Evolutionary conservation across 2,329 filamentous ascomycete genomes (phyloP).

Genomic region (Tolypocladium endophyticum): DNA sequence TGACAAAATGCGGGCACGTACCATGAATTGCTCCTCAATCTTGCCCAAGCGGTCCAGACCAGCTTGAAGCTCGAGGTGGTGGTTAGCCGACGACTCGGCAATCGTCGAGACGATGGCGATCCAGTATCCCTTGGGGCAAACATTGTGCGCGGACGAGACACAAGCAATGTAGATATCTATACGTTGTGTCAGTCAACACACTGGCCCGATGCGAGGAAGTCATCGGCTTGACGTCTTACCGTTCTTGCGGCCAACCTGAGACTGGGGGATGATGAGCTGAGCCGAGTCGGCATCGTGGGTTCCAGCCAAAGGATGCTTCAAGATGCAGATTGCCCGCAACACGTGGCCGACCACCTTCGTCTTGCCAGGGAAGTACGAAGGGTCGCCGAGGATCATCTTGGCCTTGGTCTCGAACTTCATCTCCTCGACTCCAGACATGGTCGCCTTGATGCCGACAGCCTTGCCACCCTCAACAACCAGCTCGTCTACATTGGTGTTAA

Average conservation of each 20-base stretch:
- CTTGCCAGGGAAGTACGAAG: slow-evolving; percentile 91
- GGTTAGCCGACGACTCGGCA: slow-evolving; percentile 82
- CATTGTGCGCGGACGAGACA: slow-evolving; percentile 91
- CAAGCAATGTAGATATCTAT: slow-evolving; percentile 93
- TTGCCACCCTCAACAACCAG: slow-evolving; percentile 74
- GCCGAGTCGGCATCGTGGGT: slow-evolving; percentile 82
- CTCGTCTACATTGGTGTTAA: slow-evolving; percentile 91
- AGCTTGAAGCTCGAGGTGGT: slow-evolving; percentile 87
- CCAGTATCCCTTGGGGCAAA: slow-evolving; percentile 98
- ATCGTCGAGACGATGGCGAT: slow-evolving; percentile 98
- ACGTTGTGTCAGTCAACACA: slow-evolving; percentile 3
- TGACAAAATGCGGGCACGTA: slow-evolving; percentile 19
- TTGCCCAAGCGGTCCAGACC: slow-evolving; percentile 85
- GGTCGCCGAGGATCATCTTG: slow-evolving; percentile 91
- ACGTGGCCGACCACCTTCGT: slow-evolving; percentile 80
- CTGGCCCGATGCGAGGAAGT: background rate
- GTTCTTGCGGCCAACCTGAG: slow-evolving; percentile 92
- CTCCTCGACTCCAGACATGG: slow-evolving; percentile 82
- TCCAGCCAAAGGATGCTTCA: slow-evolving; percentile 87
- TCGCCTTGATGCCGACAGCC: slow-evolving; percentile 92
- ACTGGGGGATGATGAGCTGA: slow-evolving; percentile 96
- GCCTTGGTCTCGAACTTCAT: slow-evolving; percentile 96
- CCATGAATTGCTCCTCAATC: slow-evolving; percentile 97
- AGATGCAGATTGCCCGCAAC: slow-evolving; percentile 91
- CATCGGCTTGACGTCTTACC: slow-evolving; percentile 42